These are phyloP conservation scores for Clonostachys rosea DNA, from an alignment of 2,329 filamentous ascomycete genomes.

Conservation along the genomic window DNA sequence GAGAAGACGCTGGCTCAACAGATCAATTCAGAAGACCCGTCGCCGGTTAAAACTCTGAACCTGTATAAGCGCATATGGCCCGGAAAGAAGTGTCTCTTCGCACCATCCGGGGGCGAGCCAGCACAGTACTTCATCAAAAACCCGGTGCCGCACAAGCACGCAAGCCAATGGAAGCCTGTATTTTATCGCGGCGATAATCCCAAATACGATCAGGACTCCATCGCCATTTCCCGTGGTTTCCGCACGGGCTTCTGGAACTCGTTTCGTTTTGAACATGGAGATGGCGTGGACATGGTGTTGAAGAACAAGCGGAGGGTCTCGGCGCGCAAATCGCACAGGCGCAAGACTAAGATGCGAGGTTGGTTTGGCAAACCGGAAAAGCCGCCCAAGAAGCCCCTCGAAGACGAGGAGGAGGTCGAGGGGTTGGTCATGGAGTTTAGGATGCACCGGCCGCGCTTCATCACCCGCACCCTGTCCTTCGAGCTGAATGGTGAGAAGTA, in stretches of 20 bases:
- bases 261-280: constrained; percentile 7
- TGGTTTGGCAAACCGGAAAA: no score
- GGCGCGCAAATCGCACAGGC: no score
- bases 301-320: constrained; percentile 1
- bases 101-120: background rate
- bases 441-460: no score
- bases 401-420: no score
- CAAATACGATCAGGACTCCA: constrained; percentile 6
- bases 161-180: constrained; percentile 7
- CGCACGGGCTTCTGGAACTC: constrained; percentile 8
- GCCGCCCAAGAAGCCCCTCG: no score
- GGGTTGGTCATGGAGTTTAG: no score
- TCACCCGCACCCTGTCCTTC: no score
- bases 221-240: constrained; percentile 3
- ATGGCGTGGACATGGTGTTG: constrained; percentile 7
- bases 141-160: constrained; percentile 9
- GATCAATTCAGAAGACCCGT: no score
- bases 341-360: no score
- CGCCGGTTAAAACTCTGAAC: background rate
- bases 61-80: constrained; percentile 4
- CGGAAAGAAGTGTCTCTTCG: constrained; percentile 8
- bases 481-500: no score
- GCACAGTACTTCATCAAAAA: constrained; percentile 8
- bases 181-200: constrained; percentile 10
- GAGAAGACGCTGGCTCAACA: no score